These are phyloP conservation scores for Clonostachys chloroleuca DNA, from an alignment of 2,329 filamentous ascomycete species.

Conservation along the genomic window DNA sequence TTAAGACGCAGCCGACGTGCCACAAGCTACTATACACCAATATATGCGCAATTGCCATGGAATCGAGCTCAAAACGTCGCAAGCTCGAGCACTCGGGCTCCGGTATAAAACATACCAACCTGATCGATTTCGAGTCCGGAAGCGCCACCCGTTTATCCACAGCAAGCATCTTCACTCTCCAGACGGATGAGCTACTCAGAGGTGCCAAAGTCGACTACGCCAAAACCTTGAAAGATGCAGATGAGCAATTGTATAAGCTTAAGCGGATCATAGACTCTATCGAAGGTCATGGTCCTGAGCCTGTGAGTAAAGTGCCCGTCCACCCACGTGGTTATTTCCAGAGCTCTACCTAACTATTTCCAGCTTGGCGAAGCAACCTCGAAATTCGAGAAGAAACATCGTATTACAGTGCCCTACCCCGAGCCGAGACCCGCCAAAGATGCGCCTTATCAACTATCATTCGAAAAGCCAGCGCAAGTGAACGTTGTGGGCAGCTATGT, in stretches of 20 bases:
- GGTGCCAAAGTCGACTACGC: conserved; percentile 49
- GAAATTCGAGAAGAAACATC: conserved; percentile 62
- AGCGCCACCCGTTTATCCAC: conserved; percentile 34
- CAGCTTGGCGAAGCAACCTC: conserved; percentile 66
- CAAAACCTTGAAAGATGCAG: conserved; percentile 40
- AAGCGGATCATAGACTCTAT: conserved; percentile 49
- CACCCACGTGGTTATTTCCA: not conserved
- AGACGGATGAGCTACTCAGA: conserved; percentile 55
- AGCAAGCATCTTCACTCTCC: conserved; percentile 51
- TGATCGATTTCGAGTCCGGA: conserved; percentile 34
- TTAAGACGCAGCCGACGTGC: no score
- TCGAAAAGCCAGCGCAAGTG: conserved; percentile 69
- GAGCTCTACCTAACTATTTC: conserved; percentile 6
- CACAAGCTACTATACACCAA: no score
- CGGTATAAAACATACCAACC: conserved; percentile 23
- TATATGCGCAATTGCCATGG: conserved; percentile 24
- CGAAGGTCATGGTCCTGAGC: conserved; percentile 39
- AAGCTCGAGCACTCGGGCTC: conserved; percentile 36
- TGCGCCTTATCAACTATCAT: conserved; percentile 77
- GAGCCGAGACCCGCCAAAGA: conserved; percentile 72
- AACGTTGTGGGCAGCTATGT: conserved; percentile 90
- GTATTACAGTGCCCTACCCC: conserved; percentile 77
- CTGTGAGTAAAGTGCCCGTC: conserved; percentile 31
- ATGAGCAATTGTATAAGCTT: conserved; percentile 43
- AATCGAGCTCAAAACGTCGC: conserved; percentile 40